Evolutionary conservation across 257 asterid genomes (phyloP).

Genomic region (Plantago ovata): DNA sequence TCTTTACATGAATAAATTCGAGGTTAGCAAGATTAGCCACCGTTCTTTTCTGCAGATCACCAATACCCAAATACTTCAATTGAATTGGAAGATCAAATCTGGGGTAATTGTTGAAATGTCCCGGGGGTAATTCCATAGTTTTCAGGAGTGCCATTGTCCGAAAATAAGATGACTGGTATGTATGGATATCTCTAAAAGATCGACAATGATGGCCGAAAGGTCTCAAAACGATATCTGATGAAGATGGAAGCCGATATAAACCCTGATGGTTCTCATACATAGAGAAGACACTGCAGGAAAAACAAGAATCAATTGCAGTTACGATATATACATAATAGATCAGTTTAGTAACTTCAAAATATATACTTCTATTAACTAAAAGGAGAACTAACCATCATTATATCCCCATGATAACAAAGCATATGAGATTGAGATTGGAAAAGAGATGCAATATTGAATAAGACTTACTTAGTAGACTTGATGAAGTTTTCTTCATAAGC

Average conservation of each 20-base stretch:
- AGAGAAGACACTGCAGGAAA: background rate
- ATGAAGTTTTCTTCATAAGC: slow-evolving; percentile 3
- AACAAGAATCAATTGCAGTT: background rate
- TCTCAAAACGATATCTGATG: background rate
- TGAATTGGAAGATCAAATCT: slow-evolving; percentile 5
- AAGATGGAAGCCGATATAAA: background rate
- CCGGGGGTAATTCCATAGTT: no score
- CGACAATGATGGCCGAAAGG: background rate
- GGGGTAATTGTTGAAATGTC: background rate
- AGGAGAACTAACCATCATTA: no score
- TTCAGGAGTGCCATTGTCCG: background rate
- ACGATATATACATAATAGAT: background rate
- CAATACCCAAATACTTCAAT: slow-evolving; percentile 16
- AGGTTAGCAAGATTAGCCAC: slow-evolving; percentile 8
- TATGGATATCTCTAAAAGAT: background rate
- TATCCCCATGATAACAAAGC: no score
- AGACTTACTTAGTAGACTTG: background rate
- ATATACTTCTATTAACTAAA: no score
- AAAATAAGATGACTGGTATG: background rate
- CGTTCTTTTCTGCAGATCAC: background rate
- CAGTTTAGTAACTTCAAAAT: background rate
- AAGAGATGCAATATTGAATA: background rate
- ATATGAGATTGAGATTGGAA: background rate
- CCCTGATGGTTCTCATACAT: slow-evolving; percentile 3
- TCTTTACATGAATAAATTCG: slow-evolving; percentile 1